Conservation (phyloP, 2,329 filamentous ascomycete species). For the Alternaria longipes region DNA sequence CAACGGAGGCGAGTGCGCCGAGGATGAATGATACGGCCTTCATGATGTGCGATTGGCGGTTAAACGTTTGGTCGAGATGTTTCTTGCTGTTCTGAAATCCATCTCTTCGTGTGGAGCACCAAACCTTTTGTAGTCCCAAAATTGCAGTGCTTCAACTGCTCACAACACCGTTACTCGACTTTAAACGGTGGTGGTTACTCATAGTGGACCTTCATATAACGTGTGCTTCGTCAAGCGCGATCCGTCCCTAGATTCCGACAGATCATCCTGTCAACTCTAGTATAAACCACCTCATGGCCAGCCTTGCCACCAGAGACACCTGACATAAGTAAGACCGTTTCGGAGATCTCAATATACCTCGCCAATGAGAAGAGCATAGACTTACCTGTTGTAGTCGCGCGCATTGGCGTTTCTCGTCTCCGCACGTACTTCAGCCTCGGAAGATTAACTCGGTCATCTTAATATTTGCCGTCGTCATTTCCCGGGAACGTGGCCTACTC, state of each 20-base stretch:
- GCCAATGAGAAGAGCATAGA: conserved; percentile 4
- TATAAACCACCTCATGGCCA: not conserved
- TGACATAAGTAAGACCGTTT: conserved; percentile 5
- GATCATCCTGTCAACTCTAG: conserved; percentile 1
- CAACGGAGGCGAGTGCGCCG: conserved; percentile 11
- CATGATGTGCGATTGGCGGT: conserved; percentile 4
- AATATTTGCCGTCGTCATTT: conserved; percentile 9
- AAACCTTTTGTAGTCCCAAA: conserved; percentile 9
- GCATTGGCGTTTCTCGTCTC: conserved; percentile 12
- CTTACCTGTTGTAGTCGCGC: conserved; percentile 2
- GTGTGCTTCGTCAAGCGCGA: conserved; percentile 9
- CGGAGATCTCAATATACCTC: conserved; percentile 11
- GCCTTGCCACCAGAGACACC: conserved; percentile 4
- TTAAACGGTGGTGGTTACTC: conserved; percentile 14
- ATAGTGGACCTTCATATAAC: conserved; percentile 15
- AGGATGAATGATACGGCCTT: conserved; percentile 15
- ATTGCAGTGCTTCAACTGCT: not conserved
- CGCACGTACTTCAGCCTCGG: conserved; percentile 14
- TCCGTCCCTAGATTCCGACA: conserved; percentile 17
- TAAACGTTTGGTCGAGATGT: not conserved
- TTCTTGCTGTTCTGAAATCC: not conserved
- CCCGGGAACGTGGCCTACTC: not conserved
- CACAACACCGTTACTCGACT: conserved; percentile 2
- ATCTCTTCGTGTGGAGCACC: not conserved
- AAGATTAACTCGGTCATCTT: conserved; percentile 9